Conservation (phyloP, 2,329 filamentous ascomycete genomes). For the Fusarium oxysporum region DNA sequence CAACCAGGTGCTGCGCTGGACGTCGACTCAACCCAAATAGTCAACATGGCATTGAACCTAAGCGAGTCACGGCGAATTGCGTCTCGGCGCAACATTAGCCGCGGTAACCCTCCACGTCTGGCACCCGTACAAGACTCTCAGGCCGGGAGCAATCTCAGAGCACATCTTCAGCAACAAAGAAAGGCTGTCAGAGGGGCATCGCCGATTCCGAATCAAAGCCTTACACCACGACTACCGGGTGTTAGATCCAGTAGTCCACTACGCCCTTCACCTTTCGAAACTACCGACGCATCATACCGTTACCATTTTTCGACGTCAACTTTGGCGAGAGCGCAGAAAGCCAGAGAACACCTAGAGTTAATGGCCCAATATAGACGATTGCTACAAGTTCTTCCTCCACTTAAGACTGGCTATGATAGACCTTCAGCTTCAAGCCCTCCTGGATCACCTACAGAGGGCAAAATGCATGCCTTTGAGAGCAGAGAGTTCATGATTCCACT, state of each 20-base stretch:
- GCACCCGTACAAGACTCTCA: constrained; percentile 65
- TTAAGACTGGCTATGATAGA: constrained; percentile 62
- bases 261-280: constrained; percentile 61
- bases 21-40: constrained; percentile 87
- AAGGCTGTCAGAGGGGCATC: constrained; percentile 71
- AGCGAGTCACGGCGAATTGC: constrained; percentile 82
- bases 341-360: constrained; percentile 86
- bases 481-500: constrained; percentile 54
- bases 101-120: constrained; percentile 62
- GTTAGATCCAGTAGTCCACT: constrained; percentile 58
- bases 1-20: constrained; percentile 59
- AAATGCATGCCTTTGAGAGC: constrained; percentile 45
- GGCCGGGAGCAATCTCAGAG: constrained; percentile 69
- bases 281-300: constrained; percentile 60
- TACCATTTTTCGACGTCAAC: constrained; percentile 84
- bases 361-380: constrained; percentile 85
- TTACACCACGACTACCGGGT: constrained; percentile 56
- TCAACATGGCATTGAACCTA: constrained; percentile 89
- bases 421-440: constrained; percentile 56
- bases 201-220: constrained; percentile 62
- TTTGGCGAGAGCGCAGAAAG: constrained; percentile 83
- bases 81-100: constrained; percentile 67
- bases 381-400: constrained; percentile 80
- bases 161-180: constrained; percentile 79
- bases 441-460: constrained; percentile 53